These are phyloP conservation scores for Phialemonium atrogriseum DNA, from an alignment of 2,329 filamentous ascomycete genomes.

Conservation along the genomic window DNA sequence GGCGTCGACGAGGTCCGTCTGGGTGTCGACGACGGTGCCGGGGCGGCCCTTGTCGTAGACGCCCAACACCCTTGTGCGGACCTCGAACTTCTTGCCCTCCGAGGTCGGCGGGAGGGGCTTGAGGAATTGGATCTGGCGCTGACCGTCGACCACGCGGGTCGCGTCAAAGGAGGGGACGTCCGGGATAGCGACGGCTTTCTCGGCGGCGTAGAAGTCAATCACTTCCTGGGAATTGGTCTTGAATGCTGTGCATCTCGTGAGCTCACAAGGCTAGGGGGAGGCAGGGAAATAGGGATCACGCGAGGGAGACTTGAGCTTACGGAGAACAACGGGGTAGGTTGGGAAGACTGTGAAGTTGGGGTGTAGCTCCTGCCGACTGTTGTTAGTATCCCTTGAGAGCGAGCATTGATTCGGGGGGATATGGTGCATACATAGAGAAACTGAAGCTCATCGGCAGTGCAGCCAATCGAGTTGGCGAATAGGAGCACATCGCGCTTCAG, in stretches of 20 bases:
- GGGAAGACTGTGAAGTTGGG: slow-evolving; percentile 83
- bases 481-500: slow-evolving; percentile 80
- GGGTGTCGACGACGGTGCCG: slow-evolving; percentile 72
- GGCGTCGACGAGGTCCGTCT: slow-evolving; percentile 67
- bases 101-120: slow-evolving; percentile 68
- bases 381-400: slow-evolving; percentile 1
- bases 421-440: slow-evolving; percentile 82
- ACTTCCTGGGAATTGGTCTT: slow-evolving; percentile 70
- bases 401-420: background rate
- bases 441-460: slow-evolving; percentile 76
- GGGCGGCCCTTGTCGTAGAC: slow-evolving; percentile 87
- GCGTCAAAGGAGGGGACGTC: slow-evolving; percentile 70
- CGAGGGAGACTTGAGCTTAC: too few relatives aligned
- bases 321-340: slow-evolving; percentile 75
- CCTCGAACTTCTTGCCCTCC: slow-evolving; percentile 64
- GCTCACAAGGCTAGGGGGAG: background rate
- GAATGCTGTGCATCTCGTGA: slow-evolving; percentile 46
- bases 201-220: slow-evolving; percentile 72
- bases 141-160: slow-evolving; percentile 70
- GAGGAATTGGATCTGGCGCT: slow-evolving; percentile 70
- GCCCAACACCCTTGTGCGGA: slow-evolving; percentile 68
- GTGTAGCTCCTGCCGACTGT: slow-evolving; percentile 62
- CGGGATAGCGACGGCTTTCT: slow-evolving; percentile 60
- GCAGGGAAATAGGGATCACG: too few relatives aligned
- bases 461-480: slow-evolving; percentile 85